phyloP scores from a whole-genome alignment of 225 moss, liverwort and hornwort species.

The Physcomitrellopsis africana region DNA sequence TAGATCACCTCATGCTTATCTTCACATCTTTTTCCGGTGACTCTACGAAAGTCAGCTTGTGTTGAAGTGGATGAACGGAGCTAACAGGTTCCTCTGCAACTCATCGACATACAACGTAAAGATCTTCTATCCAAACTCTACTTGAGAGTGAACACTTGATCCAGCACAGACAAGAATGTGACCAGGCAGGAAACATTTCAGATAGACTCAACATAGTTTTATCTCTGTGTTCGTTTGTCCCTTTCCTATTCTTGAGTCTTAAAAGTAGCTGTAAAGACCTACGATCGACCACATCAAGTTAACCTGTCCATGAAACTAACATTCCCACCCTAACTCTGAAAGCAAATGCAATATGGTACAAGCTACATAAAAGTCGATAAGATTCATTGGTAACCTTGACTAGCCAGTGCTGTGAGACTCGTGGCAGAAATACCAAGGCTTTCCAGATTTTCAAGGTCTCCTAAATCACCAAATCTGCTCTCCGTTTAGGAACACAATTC shows the following conservation, averaged over 20 bases:
- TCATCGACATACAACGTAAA: constrained; percentile 8
- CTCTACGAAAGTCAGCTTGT: constrained; percentile 41
- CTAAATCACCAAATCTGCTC: constrained; percentile 53
- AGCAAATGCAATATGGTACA: not conserved
- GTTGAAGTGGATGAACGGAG: constrained; percentile 39
- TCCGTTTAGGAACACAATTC: constrained; percentile 41
- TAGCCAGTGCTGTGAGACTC: constrained; percentile 52
- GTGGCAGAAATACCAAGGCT: constrained; percentile 65
- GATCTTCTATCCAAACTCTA: not conserved
- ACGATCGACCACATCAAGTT: constrained; percentile 20
- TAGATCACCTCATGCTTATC: constrained; percentile 31
- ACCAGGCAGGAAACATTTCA: constrained; percentile 19
- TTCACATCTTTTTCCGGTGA: constrained; percentile 27
- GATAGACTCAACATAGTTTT: not conserved
- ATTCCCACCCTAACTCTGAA: not conserved
- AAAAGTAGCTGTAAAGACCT: constrained; percentile 1
- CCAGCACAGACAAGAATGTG: not conserved
- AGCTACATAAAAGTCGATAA: not conserved
- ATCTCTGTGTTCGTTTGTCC: not conserved
- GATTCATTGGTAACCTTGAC: constrained; percentile 42
- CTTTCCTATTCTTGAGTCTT: not conserved
- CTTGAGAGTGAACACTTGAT: constrained; percentile 7
- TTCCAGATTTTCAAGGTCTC: constrained; percentile 51
- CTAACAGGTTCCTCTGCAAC: constrained; percentile 45
- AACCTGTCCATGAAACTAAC: not conserved